Evolutionary conservation across 441 rosid species (phyloP).

Genomic region (Aquilaria agallochum): DNA sequence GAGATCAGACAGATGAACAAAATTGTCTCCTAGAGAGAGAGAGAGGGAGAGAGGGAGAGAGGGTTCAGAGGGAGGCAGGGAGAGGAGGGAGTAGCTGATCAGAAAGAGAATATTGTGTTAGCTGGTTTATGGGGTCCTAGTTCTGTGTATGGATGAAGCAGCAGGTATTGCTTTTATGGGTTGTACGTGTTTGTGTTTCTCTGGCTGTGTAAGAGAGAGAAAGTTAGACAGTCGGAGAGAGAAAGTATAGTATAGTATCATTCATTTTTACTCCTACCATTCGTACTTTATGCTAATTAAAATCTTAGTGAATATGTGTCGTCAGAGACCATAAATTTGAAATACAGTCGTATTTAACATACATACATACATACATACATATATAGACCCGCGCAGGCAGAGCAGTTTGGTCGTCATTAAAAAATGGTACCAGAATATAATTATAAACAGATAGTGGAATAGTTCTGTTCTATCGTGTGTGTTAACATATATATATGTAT

Average conservation of each 20-base stretch:
- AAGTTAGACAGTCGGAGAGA: constrained; percentile 12
- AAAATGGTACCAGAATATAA: no score
- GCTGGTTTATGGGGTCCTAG: constrained; percentile 26
- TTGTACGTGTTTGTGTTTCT: constrained; percentile 8
- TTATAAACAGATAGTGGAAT: no score
- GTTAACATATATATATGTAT: no score
- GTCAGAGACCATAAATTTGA: no score
- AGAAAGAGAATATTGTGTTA: constrained; percentile 23
- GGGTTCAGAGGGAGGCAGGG: constrained; percentile 7
- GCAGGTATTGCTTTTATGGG: constrained; percentile 32
- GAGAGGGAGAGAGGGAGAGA: constrained; percentile 11
- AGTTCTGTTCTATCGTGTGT: no score
- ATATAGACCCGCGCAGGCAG: no score
- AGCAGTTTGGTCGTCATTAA: no score
- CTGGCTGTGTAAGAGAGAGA: constrained; percentile 3
- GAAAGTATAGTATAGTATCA: constrained; percentile 1
- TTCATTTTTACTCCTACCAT: not conserved
- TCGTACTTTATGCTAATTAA: not conserved
- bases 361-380: no score
- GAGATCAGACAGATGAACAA: constrained; percentile 8
- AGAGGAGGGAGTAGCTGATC: constrained; percentile 17
- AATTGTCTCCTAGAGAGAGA: constrained; percentile 5
- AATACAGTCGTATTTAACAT: no score
- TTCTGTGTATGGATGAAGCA: constrained; percentile 21
- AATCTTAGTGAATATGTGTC: constrained; percentile 30